A percentile compares a stretch with the other conserved stretches of the same genome.
Evolutionary conservation across 768 basidiomycete species (phyloP).

Genomic region (Gelatoporia subvermispora): DNA sequence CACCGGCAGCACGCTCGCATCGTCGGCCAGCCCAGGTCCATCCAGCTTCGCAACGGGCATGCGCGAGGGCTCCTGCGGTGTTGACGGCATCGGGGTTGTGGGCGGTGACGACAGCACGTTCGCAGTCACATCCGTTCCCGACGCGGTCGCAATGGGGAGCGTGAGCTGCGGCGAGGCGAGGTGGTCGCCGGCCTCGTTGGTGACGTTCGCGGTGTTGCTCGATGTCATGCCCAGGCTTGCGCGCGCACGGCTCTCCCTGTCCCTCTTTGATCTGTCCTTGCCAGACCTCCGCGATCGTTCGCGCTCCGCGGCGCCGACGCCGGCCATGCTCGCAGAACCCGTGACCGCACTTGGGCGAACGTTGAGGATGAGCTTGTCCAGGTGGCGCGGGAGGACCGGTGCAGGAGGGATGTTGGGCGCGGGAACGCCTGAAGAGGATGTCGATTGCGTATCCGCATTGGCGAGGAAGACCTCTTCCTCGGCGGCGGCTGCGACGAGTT

Average conservation of each 20-base stretch:
- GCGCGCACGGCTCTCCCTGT: slow-evolving; percentile 18
- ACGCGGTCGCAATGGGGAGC: slow-evolving; percentile 28
- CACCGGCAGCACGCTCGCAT: slow-evolving; percentile 86
- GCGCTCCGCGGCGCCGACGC: slow-evolving; percentile 13
- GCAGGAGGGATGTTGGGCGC: slow-evolving; percentile 84
- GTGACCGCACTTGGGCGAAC: slow-evolving; percentile 29
- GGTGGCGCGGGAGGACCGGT: slow-evolving; percentile 80
- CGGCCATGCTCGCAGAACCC: slow-evolving; percentile 9
- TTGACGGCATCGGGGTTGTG: slow-evolving; percentile 7
- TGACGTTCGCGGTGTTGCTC: slow-evolving; percentile 3
- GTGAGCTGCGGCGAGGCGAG: slow-evolving; percentile 10
- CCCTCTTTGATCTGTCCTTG: slow-evolving; percentile 7
- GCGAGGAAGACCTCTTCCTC: slow-evolving; percentile 79
- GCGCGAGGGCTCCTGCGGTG: slow-evolving; percentile 6
- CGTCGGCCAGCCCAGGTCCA: slow-evolving; percentile 60
- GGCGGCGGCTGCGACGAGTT: slow-evolving; percentile 71
- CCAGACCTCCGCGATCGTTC: slow-evolving; percentile 9
- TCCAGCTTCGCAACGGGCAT: slow-evolving; percentile 20
- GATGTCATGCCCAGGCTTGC: slow-evolving; percentile 22
- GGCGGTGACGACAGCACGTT: slow-evolving; percentile 16
- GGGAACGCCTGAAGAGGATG: slow-evolving; percentile 35
- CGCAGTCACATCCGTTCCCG: slow-evolving; percentile 24
- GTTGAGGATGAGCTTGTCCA: slow-evolving; percentile 94
- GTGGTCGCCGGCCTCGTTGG: slow-evolving; percentile 8
- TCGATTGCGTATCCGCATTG: slow-evolving; percentile 13